Conservation (phyloP, 306 rosid species). For the Glycine soja region DNA sequence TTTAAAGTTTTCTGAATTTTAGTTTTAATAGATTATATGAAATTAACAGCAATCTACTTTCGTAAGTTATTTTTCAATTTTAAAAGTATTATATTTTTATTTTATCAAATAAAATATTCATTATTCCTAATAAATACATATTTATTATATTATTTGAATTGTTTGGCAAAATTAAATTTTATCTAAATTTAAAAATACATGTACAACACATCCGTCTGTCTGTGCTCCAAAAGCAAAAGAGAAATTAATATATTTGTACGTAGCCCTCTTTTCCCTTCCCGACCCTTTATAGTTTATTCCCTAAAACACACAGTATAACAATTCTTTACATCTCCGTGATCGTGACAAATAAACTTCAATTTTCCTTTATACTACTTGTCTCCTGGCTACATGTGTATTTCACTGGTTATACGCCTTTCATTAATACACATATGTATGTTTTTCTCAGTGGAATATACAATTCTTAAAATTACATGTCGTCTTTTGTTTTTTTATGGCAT, state of each 20-base stretch:
- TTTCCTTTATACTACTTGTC: background rate
- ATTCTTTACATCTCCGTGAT: constrained; percentile 9
- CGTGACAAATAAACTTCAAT: constrained; percentile 9
- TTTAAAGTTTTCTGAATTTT: background rate
- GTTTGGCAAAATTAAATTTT: background rate
- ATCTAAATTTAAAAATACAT: background rate
- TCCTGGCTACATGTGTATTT: constrained; percentile 20
- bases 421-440: no score
- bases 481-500: background rate
- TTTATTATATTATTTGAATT: no score
- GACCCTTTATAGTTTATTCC: constrained; percentile 16
- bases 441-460: background rate
- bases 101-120: background rate
- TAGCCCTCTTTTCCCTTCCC: background rate
- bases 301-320: constrained; percentile 2
- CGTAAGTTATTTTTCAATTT: no score
- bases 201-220: background rate
- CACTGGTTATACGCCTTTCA: background rate
- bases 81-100: no score
- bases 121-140: no score
- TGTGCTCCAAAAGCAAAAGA: background rate
- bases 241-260: background rate
- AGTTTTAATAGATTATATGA: background rate
- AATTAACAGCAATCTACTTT: background rate
- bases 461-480: background rate